Conservation (phyloP, 2,329 filamentous ascomycete species). For the Talaromyces sp. region DNA sequence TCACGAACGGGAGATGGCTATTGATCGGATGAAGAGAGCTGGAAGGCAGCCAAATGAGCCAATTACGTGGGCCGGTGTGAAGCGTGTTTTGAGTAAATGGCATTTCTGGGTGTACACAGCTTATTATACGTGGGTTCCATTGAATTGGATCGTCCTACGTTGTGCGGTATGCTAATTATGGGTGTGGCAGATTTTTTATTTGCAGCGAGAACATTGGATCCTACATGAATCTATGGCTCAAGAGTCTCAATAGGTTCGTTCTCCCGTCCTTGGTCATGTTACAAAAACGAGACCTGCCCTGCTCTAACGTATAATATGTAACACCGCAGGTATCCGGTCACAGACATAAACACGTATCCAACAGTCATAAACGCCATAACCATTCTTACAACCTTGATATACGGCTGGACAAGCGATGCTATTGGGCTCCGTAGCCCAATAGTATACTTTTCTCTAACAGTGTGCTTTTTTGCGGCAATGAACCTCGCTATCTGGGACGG, state of each 20-base stretch:
- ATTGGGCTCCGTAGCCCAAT: conserved; percentile 6
- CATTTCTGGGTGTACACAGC: conserved; percentile 9
- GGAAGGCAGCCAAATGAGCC: conserved; percentile 1
- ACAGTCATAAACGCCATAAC: conserved; percentile 6
- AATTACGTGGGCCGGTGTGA: conserved; percentile 3
- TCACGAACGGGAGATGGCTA: conserved; percentile 2
- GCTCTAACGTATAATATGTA: neutral
- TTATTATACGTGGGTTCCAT: conserved; percentile 5
- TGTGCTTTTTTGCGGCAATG: conserved; percentile 7
- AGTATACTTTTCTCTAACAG: conserved; percentile 5
- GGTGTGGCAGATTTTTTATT: conserved; percentile 4
- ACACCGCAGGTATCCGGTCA: neutral
- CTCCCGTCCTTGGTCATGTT: neutral
- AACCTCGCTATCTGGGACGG: conserved; percentile 7
- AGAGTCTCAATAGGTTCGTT: conserved; percentile 2
- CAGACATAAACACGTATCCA: conserved; percentile 7
- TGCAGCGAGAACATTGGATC: conserved; percentile 10
- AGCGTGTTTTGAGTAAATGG: conserved; percentile 4
- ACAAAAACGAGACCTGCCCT: neutral
- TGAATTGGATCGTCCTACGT: neutral
- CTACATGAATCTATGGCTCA: conserved; percentile 8
- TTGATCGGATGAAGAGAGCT: conserved; percentile 2
- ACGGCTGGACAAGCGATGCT: conserved; percentile 8
- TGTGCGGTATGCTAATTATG: neutral
- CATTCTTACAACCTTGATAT: conserved; percentile 4